A percentile compares a stretch with the other conserved stretches of the same genome.
Evolutionary conservation across 73 alveolate species (phyloP).

Genomic region (Stentor roeselii): DNA sequence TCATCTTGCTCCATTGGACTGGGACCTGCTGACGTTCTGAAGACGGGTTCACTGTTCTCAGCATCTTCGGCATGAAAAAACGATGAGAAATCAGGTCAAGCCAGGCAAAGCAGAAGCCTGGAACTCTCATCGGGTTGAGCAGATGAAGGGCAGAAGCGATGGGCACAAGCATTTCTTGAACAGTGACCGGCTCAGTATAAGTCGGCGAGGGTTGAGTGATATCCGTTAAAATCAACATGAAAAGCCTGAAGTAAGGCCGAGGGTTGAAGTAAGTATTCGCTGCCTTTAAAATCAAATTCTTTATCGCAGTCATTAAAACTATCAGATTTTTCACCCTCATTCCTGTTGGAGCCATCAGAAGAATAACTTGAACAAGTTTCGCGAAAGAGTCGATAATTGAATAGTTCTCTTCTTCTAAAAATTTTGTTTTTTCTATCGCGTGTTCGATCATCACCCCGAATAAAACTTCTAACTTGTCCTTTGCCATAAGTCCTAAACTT

Average conservation of each 20-base stretch:
- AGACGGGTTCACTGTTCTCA: constrained; percentile 27
- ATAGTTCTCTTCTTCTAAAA: constrained; percentile 13
- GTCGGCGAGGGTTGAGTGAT: not conserved
- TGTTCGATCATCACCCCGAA: constrained; percentile 39
- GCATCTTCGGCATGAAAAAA: constrained; percentile 74
- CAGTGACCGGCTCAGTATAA: not conserved
- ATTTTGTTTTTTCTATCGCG: constrained; percentile 33
- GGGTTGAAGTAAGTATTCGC: not conserved
- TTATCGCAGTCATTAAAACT: not conserved
- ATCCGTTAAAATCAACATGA: not conserved
- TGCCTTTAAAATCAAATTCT: not conserved
- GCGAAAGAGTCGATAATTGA: constrained; percentile 33
- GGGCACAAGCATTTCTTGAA: constrained; percentile 19
- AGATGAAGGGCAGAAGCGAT: constrained; percentile 85
- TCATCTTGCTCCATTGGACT: constrained; percentile 51
- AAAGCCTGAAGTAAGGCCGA: constrained; percentile 20
- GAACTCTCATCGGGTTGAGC: constrained; percentile 82
- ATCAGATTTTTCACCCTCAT: not conserved
- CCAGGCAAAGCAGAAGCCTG: constrained; percentile 97
- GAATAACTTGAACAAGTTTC: not conserved
- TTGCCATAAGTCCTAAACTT: constrained; percentile 25
- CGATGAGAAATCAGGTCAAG: constrained; percentile 88
- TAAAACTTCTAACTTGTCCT: constrained; percentile 33
- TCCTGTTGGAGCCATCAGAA: not conserved
- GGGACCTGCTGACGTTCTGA: constrained; percentile 18